These are phyloP conservation scores for Paracoccidioides brasiliensis DNA, from an alignment of 2,329 filamentous ascomycete species.

Conservation along the genomic window DNA sequence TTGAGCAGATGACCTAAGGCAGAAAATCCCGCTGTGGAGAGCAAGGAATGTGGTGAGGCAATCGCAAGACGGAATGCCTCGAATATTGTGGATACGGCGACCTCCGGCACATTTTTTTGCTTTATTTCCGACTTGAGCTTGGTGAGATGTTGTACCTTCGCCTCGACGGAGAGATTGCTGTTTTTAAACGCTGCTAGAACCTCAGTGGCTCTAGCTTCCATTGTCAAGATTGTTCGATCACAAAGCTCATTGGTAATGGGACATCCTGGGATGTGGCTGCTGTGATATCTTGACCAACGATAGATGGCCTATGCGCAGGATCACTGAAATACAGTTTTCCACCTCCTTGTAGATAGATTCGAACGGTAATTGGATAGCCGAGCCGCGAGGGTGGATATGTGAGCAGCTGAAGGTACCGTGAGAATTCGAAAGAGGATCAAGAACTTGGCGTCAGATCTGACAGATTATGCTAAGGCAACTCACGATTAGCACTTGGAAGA, in stretches of 20 bases:
- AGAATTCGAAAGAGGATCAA: background rate
- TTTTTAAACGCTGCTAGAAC: slow-evolving; percentile 44
- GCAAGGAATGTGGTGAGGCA: slow-evolving; percentile 59
- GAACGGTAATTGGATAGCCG: background rate
- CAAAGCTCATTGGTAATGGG: slow-evolving; percentile 9
- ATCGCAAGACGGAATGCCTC: slow-evolving; percentile 68
- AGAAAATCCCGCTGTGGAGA: slow-evolving; percentile 74
- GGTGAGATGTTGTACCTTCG: slow-evolving; percentile 58
- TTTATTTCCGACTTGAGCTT: slow-evolving; percentile 79
- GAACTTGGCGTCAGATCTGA: background rate
- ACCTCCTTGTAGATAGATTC: background rate
- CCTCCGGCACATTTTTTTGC: slow-evolving; percentile 75
- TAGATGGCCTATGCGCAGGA: background rate
- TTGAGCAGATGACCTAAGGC: slow-evolving; percentile 79
- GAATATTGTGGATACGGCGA: slow-evolving; percentile 58
- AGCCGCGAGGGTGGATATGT: background rate
- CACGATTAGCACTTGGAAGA: background rate
- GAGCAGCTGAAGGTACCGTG: background rate
- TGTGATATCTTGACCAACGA: background rate
- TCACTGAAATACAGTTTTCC: background rate
- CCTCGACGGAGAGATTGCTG: slow-evolving; percentile 54
- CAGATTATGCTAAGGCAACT: background rate
- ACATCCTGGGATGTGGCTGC: background rate
- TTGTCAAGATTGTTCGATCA: slow-evolving; percentile 18
- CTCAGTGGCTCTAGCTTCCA: slow-evolving; percentile 45